phyloP scores from a whole-genome alignment of 1,139 yeast genomes.

The Pichia sp. region DNA sequence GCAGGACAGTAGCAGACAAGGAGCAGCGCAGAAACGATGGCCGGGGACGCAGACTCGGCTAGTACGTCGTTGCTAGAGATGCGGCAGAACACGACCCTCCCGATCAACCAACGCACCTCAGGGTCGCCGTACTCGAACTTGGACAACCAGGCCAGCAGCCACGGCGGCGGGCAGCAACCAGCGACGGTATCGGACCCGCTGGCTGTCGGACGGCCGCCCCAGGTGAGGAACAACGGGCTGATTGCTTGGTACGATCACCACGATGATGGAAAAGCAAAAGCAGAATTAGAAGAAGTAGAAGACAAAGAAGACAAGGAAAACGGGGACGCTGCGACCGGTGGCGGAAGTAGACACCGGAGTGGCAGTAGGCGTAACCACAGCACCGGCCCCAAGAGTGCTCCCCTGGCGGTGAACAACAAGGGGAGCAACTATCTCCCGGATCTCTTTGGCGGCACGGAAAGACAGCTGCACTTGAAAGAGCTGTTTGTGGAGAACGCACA shows the following conservation, averaged over 20 bases:
- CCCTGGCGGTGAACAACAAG: background rate
- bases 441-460: background rate
- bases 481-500: background rate
- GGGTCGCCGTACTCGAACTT: background rate
- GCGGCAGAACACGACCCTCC: background rate
- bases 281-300: background rate
- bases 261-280: background rate
- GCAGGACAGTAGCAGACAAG: too few species aligned
- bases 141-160: background rate
- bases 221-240: background rate
- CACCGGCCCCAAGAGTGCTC: background rate
- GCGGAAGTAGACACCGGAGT: background rate
- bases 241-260: background rate
- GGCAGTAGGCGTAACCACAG: background rate
- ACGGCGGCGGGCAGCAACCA: background rate
- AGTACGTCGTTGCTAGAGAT: background rate
- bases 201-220: background rate
- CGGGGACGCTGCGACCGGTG: background rate
- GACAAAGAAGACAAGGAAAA: background rate
- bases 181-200: background rate
- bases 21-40: background rate
- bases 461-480: background rate
- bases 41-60: background rate
- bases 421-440: background rate
- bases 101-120: background rate